phyloP scores from a whole-genome alignment of 2,329 filamentous ascomycete species.

The Zymoseptoria crescenta region DNA sequence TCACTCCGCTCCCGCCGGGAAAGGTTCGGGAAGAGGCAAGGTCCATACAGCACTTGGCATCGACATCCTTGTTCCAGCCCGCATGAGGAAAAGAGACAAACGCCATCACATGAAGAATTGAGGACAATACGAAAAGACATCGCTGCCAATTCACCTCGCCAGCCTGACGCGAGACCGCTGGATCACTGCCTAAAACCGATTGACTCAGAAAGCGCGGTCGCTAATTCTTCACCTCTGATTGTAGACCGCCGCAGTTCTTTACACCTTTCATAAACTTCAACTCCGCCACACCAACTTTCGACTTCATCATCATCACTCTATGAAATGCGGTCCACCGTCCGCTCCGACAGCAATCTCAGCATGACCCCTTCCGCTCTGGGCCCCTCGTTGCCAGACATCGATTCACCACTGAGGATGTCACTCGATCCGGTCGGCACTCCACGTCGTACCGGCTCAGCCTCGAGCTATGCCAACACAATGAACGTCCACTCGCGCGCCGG shows the following conservation, averaged over 20 bases:
- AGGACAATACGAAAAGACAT: background rate
- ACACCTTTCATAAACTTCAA: background rate
- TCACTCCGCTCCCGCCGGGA: background rate
- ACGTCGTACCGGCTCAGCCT: constrained; percentile 12
- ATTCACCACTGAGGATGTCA: constrained; percentile 6
- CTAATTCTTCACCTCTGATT: background rate
- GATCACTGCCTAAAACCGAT: background rate
- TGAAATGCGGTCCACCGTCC: background rate
- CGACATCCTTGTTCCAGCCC: background rate
- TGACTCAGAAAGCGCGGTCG: background rate
- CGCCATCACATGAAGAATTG: background rate
- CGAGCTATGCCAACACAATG: constrained; percentile 3
- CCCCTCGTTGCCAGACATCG: constrained; percentile 12
- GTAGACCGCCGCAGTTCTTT: background rate
- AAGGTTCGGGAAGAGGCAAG: background rate
- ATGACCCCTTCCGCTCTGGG: constrained; percentile 10
- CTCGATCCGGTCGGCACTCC: constrained; percentile 18
- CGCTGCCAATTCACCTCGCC: background rate
- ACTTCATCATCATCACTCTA: background rate
- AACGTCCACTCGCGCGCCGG: constrained; percentile 1
- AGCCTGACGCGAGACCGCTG: background rate
- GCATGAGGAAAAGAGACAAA: background rate
- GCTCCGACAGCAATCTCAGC: background rate
- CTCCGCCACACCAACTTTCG: background rate
- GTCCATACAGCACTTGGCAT: background rate